Conservation (phyloP, 371 early-diverging fungal genomes). For the Mortierella sp. region DNA sequence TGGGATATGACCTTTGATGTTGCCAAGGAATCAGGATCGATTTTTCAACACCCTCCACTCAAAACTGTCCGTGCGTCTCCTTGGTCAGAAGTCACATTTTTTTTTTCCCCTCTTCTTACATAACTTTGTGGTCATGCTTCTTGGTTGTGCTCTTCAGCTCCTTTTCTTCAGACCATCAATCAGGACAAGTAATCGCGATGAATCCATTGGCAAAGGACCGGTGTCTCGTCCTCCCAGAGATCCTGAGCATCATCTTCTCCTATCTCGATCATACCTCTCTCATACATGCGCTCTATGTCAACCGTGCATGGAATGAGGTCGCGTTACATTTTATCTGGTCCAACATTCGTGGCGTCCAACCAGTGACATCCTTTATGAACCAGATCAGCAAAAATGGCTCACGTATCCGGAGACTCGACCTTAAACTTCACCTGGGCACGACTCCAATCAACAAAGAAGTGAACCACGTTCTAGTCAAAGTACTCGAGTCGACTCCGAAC, state of each 20-base stretch:
- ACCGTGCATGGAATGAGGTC: conserved; percentile 19
- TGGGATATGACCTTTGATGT: too few relatives aligned
- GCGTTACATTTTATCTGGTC: conserved; percentile 18
- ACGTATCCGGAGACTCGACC: conserved; percentile 13
- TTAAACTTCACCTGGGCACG: conserved; percentile 12
- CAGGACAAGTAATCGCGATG: too few relatives aligned
- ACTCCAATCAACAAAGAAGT: neutral
- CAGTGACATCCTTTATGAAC: conserved; percentile 4
- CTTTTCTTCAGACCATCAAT: too few relatives aligned
- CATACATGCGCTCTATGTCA: conserved; percentile 8
- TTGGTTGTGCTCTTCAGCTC: too few relatives aligned
- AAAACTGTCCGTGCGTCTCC: too few relatives aligned
- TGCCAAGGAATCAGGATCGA: too few relatives aligned
- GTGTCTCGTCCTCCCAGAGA: conserved; percentile 14
- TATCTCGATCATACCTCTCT: conserved; percentile 10
- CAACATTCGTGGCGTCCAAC: neutral
- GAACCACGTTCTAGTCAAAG: conserved; percentile 5
- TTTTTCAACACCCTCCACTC: too few relatives aligned
- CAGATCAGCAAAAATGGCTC: conserved; percentile 13
- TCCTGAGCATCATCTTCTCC: conserved; percentile 23
- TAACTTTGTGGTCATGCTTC: too few relatives aligned
- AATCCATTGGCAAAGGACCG: too few relatives aligned
- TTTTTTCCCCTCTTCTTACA: too few relatives aligned
- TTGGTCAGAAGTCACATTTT: too few relatives aligned
- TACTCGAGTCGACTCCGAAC: conserved; percentile 8